phyloP scores from a whole-genome alignment of 2,329 filamentous ascomycete genomes.

The Alternaria rosae region DNA sequence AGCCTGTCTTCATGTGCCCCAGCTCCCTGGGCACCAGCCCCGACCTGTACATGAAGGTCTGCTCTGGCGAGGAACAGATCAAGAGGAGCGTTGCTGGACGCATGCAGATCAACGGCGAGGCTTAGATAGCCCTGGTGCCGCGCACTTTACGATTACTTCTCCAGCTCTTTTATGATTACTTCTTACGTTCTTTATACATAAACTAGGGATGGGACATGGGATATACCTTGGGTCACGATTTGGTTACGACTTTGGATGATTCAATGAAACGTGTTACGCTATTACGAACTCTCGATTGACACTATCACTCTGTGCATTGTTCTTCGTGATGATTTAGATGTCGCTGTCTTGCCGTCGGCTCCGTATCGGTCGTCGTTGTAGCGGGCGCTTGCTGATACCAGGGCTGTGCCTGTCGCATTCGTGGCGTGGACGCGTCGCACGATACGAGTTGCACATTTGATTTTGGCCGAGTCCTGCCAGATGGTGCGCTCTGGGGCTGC shows the following conservation, averaged over 20 bases:
- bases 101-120: conserved; percentile 14
- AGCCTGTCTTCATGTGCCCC: conserved; percentile 35
- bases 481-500: background rate
- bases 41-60: conserved; percentile 33
- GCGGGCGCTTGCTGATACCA: background rate
- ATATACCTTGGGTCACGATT: conserved; percentile 3
- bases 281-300: background rate
- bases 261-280: conserved; percentile 4
- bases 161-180: conserved; percentile 7
- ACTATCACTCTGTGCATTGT: background rate
- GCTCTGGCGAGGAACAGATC: conserved; percentile 23
- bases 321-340: background rate
- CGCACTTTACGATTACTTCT: background rate
- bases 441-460: background rate
- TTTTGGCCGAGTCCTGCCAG: background rate
- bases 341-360: background rate
- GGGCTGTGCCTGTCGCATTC: background rate
- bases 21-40: conserved; percentile 19
- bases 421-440: background rate
- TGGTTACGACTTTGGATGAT: conserved; percentile 4
- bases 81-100: conserved; percentile 38
- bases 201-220: background rate
- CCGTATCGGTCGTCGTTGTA: background rate
- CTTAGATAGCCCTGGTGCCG: background rate
- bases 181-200: conserved; percentile 7